A percentile compares a stretch with the other conserved stretches of the same genome.
These are phyloP conservation scores for Echria macrotheca DNA, from an alignment of 495 filamentous ascomycete genomes.

Conservation along the genomic window DNA sequence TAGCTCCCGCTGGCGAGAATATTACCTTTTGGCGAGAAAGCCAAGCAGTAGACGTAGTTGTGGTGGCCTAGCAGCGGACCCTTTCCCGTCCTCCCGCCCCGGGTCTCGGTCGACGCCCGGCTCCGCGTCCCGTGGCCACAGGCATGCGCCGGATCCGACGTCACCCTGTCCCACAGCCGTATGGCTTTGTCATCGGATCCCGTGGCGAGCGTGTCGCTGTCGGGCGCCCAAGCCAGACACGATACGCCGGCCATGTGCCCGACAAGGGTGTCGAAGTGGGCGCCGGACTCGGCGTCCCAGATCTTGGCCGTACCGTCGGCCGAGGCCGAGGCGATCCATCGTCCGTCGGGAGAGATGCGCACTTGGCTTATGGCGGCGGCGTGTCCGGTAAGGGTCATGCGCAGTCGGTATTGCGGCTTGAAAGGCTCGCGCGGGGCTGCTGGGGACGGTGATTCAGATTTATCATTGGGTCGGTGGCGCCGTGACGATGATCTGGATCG, in stretches of 20 bases:
- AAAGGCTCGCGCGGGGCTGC: constrained; percentile 17
- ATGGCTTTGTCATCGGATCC: constrained; percentile 96
- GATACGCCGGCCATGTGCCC: constrained; percentile 91
- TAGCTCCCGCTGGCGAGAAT: constrained; percentile 92
- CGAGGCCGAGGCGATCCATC: constrained; percentile 83
- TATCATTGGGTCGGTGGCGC: neutral
- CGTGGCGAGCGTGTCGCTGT: constrained; percentile 77
- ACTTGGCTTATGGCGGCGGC: constrained; percentile 74
- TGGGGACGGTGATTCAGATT: constrained; percentile 7
- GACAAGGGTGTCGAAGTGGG: constrained; percentile 78
- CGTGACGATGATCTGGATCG: constrained; percentile 9
- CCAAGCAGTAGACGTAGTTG: constrained; percentile 89
- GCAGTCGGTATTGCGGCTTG: constrained; percentile 33
- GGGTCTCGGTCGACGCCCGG: constrained; percentile 4
- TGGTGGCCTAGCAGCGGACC: constrained; percentile 78
- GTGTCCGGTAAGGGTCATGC: constrained; percentile 61
- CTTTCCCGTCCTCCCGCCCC: constrained; percentile 28
- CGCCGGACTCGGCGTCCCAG: constrained; percentile 76
- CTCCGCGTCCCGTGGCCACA: constrained; percentile 10
- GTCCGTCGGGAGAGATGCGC: constrained; percentile 82
- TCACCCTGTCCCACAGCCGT: constrained; percentile 80
- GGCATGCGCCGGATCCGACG: constrained; percentile 57
- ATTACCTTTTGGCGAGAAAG: constrained; percentile 94
- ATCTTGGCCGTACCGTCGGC: constrained; percentile 86
- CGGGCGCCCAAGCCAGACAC: constrained; percentile 84